Base-by-base conservation (phyloP, 768 basidiomycete species). In the Pleurotus pulmonarius region DNA sequence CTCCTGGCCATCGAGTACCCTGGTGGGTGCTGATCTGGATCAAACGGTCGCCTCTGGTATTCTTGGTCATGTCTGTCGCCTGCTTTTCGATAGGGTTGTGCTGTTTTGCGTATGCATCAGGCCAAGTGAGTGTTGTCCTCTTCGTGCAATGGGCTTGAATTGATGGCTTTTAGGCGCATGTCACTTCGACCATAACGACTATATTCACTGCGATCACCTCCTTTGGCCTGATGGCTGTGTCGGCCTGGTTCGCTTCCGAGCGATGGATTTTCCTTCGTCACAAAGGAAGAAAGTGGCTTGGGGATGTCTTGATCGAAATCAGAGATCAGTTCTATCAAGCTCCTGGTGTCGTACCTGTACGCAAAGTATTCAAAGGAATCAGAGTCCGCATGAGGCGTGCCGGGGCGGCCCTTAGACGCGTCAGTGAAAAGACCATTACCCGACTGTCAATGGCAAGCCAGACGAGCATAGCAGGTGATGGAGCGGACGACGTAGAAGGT, bases 21-120 rank as follows among this genome's bases (percentile, higher is more conserved):
- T 88, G 87, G 87, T 89, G 88, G 87, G 86, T 89, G 44, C 70
- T 88, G 56, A 91, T 92, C 61, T 92, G 88, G 90, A 92, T 92
- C 73, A 92, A 91, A 66, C 77, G 89, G 37, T 89, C 88, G 4
- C 90, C 90, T 12, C 76, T 92, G 34, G 87, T 91, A 59, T 90
- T 92, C 73, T 81, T 92, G 46, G 89, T 92, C 58, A 77, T 92
- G 67, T 90, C 90, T 53, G 89, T 92, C 45, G 87, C 88, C 40
- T 88, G 86, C 69, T 92, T 92, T 70, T 91, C 87, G 1, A 78
- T 88, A 41, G 90, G 90, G 12, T 76, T 92, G 15, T 85, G 87
- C 63, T 80, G 86, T 44, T 92, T 92, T 64, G 79, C 88, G 12
- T 92, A 90, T 65, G 83, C 90, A 2, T 88, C 90, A 15, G 60